Percentiles rank a stretch among this genome's conserved stretches.
These are phyloP conservation scores for Rosellinia necatrix DNA, from an alignment of 2,329 filamentous ascomycete genomes.

Conservation along the genomic window DNA sequence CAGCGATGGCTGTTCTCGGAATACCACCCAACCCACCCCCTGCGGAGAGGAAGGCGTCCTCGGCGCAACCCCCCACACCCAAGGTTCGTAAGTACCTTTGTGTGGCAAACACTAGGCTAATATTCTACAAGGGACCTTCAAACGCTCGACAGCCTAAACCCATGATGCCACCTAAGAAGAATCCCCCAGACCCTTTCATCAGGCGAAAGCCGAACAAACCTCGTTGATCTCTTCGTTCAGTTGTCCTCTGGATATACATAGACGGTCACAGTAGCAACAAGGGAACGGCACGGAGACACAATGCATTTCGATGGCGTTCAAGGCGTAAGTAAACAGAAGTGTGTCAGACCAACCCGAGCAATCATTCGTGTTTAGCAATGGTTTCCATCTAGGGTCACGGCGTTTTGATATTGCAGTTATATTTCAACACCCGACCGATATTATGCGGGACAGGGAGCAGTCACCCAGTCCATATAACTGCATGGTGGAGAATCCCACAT, in stretches of 20 bases:
- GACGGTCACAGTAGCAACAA: neutral
- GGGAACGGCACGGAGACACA: neutral
- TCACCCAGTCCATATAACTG: neutral
- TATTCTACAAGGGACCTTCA: slow-evolving; percentile 30
- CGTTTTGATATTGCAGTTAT: neutral
- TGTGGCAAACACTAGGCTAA: slow-evolving; percentile 20
- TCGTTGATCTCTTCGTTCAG: slow-evolving; percentile 14
- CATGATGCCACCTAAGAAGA: slow-evolving; percentile 23
- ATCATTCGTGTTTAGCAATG: neutral
- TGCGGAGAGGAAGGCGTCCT: slow-evolving; percentile 16
- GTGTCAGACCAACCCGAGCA: neutral
- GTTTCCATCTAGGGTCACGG: slow-evolving; percentile 4
- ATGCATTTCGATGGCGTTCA: slow-evolving; percentile 25
- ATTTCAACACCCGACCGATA: neutral
- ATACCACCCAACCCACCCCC: slow-evolving; percentile 24
- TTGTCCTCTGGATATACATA: slow-evolving; percentile 10
- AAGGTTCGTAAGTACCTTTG: slow-evolving; percentile 16
- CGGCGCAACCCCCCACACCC: slow-evolving; percentile 13
- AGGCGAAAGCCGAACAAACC: slow-evolving; percentile 37
- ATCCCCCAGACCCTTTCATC: slow-evolving; percentile 36
- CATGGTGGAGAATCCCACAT: too few relatives aligned
- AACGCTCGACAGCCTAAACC: slow-evolving; percentile 27
- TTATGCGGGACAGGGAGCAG: neutral
- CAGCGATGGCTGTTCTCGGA: slow-evolving; percentile 40
- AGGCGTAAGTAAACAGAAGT: neutral